Evolutionary conservation across 495 filamentous ascomycete genomes (phyloP), one percentile per base, ranked within the genome.

Genomic region (Stereocaulon alpinum): DNA sequence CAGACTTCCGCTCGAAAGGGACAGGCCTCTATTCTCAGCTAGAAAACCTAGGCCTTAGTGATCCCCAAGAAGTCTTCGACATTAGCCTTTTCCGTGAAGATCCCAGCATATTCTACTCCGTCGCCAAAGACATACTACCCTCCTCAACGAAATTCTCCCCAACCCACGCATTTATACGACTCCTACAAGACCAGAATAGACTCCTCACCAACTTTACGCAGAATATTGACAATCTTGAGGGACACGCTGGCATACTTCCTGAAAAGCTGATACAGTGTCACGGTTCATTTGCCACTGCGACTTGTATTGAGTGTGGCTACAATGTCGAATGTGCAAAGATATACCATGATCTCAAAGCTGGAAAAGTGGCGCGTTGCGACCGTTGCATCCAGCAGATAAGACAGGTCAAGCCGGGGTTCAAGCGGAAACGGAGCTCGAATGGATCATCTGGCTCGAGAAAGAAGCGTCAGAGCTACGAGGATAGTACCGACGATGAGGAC

Each of bases 221-320:
- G 70, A 98, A 98, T 69, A 98, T 98, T 65, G 93, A 98, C 74
- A 96, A 97, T 66, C 86, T 98, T 50, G 93, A 98, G 68, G 82
- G 81, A 37, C 84, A 87, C 58, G 93, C 92, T 2, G 93, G 93
- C 15, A 91, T 98, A 50, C 67, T 71, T 6, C 77, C 83, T 0
- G 86, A 91, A 40, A 95, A 95, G 60, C 82, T 98, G 12, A 85
- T 98, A 22, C 93, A 98, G 70, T 97, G 93, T 68, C 93, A 98
- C 64, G 93, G 93, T 53, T 93, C 88, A 14, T 98, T 96, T 68
- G 93, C 92, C 11, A 92, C 85, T 10, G 93, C 93, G 9, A 86
- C 86, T 1, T 98, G 93, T 69, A 81, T 91, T 34, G 88, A 92
- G 62, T 97, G 93, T 70, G 71, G 78, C 24, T 75, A 84, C 72